Percentiles rank a stretch among this genome's conserved stretches.
Evolutionary conservation across 768 basidiomycete genomes (phyloP).

Genomic region (Suillus americanus): DNA sequence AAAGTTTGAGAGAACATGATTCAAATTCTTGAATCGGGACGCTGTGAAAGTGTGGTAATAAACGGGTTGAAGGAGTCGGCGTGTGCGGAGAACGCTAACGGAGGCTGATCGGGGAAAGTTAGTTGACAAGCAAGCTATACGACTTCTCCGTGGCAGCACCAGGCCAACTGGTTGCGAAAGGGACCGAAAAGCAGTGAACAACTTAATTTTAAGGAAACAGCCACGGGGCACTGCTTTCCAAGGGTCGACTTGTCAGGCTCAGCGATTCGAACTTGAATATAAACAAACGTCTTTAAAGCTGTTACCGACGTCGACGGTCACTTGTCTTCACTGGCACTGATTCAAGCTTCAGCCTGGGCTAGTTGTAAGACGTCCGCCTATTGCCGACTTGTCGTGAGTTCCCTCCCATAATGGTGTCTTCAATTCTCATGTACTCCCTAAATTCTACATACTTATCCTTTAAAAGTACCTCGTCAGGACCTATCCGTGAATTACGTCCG

Average conservation of each 20-base stretch:
- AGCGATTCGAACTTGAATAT: neutral
- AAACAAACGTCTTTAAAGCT: neutral
- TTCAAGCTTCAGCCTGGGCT: neutral
- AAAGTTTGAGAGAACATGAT: neutral
- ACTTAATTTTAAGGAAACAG: neutral
- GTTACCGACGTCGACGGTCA: neutral
- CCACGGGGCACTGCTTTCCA: neutral
- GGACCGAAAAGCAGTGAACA: neutral
- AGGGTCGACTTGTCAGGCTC: neutral
- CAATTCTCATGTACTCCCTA: neutral
- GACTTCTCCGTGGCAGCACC: neutral
- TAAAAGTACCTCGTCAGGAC: neutral
- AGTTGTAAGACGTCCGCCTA: neutral
- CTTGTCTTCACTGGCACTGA: neutral
- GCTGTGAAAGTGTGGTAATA: neutral
- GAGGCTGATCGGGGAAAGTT: neutral
- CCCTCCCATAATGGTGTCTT: slow-evolving; percentile 12
- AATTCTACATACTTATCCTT: neutral
- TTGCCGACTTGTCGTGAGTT: slow-evolving; percentile 1
- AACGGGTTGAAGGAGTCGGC: neutral
- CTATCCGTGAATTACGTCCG: neutral
- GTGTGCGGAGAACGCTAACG: neutral
- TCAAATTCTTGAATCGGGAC: neutral
- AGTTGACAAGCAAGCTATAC: neutral
- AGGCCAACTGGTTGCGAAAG: neutral